phyloP scores from a whole-genome alignment of 2,329 filamentous ascomycete species.

The Hortaea sp. region DNA sequence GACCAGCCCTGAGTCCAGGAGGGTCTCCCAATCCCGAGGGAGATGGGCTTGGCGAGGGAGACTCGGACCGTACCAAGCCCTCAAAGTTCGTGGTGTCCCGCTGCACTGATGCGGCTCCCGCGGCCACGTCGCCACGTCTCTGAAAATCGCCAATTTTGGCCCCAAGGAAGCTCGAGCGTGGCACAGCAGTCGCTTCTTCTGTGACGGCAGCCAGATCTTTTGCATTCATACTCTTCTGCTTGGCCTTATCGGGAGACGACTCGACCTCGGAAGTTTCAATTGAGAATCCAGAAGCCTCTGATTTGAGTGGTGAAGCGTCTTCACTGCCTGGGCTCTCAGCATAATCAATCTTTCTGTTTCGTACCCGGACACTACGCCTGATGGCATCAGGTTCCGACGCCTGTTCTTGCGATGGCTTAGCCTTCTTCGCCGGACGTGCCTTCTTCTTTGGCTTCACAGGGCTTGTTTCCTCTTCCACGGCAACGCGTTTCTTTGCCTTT shows the following conservation, averaged over 20 bases:
- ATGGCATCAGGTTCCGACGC: conserved; percentile 1
- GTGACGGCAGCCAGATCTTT: neutral
- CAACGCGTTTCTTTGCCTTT: no score
- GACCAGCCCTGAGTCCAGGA: neutral
- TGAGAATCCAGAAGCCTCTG: conserved; percentile 7
- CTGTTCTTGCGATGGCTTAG: no score
- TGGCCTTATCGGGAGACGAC: conserved; percentile 2
- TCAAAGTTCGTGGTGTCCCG: conserved; percentile 1
- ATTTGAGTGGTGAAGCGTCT: conserved; percentile 6
- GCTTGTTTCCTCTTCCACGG: no score
- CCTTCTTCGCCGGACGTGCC: neutral
- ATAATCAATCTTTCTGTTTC: conserved; percentile 8
- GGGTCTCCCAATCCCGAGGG: neutral
- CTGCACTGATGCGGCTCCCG: neutral
- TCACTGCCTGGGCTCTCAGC: conserved; percentile 4
- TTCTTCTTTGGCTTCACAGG: neutral
- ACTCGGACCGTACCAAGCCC: conserved; percentile 1
- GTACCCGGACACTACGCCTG: conserved; percentile 10
- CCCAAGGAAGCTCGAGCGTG: neutral
- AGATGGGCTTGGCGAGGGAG: neutral
- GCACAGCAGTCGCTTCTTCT: neutral
- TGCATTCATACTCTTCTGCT: neutral
- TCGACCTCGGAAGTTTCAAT: conserved; percentile 6
- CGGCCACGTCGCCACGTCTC: neutral
- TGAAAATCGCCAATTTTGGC: conserved; percentile 1